Evolutionary conservation across 805 yeast genomes (phyloP).

Genomic region (Myxozyma vanderwaltii): DNA sequence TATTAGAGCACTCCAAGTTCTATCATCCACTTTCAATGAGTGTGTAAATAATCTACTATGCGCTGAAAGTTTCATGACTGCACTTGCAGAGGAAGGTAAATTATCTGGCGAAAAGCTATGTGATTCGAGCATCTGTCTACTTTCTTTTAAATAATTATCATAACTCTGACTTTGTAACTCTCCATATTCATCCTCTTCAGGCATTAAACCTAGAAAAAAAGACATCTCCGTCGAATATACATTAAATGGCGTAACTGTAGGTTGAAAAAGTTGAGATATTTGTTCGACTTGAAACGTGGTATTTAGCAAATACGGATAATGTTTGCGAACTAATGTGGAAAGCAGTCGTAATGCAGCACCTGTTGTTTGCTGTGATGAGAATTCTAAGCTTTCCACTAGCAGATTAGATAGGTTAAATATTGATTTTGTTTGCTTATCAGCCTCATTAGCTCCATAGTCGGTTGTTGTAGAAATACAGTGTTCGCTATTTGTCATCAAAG

Average conservation of each 20-base stretch:
- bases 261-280: slow-evolving; percentile 19
- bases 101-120: slow-evolving; percentile 28
- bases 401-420: slow-evolving; percentile 29
- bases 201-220: slow-evolving; percentile 22
- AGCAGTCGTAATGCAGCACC: slow-evolving; percentile 35
- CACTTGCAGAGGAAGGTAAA: not conserved
- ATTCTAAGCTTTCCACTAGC: slow-evolving; percentile 30
- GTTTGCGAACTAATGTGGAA: slow-evolving; percentile 35
- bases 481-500: not conserved
- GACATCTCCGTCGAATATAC: slow-evolving; percentile 28
- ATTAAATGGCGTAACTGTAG: slow-evolving; percentile 23
- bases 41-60: slow-evolving; percentile 15
- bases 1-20: slow-evolving; percentile 15
- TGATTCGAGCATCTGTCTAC: slow-evolving; percentile 25
- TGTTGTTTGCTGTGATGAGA: slow-evolving; percentile 26
- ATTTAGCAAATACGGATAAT: slow-evolving; percentile 36
- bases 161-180: slow-evolving; percentile 22
- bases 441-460: not conserved
- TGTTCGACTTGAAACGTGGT: slow-evolving; percentile 20
- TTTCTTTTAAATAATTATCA: slow-evolving; percentile 30
- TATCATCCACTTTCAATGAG: slow-evolving; percentile 18
- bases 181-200: slow-evolving; percentile 5
- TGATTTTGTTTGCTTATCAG: not conserved
- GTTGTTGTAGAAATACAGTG: too few relatives aligned
- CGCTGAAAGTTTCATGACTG: not conserved